A percentile compares a stretch with the other conserved stretches of the same genome.
Evolutionary conservation across 139 green algal genomes (phyloP).

Genomic region (Micractinium sp.): DNA sequence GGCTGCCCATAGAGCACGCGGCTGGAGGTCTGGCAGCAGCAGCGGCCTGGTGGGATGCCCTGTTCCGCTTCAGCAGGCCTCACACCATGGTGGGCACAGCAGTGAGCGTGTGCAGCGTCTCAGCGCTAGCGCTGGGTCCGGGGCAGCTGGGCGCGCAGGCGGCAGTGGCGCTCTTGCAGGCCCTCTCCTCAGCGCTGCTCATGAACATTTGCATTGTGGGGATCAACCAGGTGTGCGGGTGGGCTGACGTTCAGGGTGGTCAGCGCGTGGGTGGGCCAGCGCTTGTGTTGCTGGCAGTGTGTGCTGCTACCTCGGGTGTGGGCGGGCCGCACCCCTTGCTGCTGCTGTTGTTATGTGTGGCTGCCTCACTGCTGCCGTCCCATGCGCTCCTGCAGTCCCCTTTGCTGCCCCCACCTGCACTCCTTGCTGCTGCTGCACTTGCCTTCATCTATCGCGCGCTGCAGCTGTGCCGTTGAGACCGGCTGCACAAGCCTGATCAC

Average conservation of each 20-base stretch:
- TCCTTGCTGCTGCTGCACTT: neutral
- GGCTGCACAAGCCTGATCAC: too few relatives aligned
- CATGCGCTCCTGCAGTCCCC: neutral
- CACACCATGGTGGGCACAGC: slow-evolving; percentile 94
- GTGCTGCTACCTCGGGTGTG: neutral
- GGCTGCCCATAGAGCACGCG: neutral
- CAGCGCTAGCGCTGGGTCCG: slow-evolving; percentile 70
- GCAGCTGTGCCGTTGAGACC: neutral
- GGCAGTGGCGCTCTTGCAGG: slow-evolving; percentile 33
- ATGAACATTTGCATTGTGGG: slow-evolving; percentile 97
- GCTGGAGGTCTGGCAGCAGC: neutral
- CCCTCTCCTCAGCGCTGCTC: slow-evolving; percentile 84
- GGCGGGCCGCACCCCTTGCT: neutral
- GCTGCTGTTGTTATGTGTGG: too few relatives aligned
- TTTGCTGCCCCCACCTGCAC: neutral
- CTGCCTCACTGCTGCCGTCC: neutral
- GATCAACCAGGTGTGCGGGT: slow-evolving; percentile 57
- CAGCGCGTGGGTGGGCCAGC: too few relatives aligned
- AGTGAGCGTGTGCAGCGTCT: slow-evolving; percentile 83
- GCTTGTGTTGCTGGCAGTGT: neutral
- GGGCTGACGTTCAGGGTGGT: too few relatives aligned
- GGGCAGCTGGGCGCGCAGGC: neutral
- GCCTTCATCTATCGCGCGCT: neutral
- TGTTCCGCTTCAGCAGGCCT: slow-evolving; percentile 80
- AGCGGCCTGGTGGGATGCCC: slow-evolving; percentile 6